phyloP scores from a whole-genome alignment of 2,329 filamentous ascomycete genomes.

The Trichoderma oligosporum region DNA sequence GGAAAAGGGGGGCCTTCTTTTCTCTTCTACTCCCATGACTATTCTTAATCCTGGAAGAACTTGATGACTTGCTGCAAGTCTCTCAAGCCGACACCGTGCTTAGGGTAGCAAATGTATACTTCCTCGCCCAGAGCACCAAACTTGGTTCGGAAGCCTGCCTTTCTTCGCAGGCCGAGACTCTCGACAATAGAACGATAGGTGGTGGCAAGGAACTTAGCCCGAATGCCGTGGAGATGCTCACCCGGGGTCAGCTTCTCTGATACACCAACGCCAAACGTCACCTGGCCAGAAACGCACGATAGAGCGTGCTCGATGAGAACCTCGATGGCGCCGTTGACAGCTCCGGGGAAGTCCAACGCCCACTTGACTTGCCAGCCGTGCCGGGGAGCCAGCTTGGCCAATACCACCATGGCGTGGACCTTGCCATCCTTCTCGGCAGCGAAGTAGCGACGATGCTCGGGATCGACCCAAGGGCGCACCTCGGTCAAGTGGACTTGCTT shows the following conservation, averaged over 20 bases:
- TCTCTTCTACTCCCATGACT: neutral
- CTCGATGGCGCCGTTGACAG: slow-evolving; percentile 85
- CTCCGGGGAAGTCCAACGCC: slow-evolving; percentile 85
- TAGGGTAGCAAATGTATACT: slow-evolving; percentile 86
- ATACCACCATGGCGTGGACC: slow-evolving; percentile 72
- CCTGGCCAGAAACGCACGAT: slow-evolving; percentile 46
- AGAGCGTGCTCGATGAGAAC: slow-evolving; percentile 71
- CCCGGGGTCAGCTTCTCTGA: slow-evolving; percentile 70
- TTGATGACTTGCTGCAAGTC: slow-evolving; percentile 82
- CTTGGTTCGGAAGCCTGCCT: slow-evolving; percentile 88
- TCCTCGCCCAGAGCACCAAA: slow-evolving; percentile 80
- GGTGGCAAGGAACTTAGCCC: slow-evolving; percentile 75
- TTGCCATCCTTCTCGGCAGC: slow-evolving; percentile 71
- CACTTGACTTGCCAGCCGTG: slow-evolving; percentile 96
- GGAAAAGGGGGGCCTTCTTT: neutral
- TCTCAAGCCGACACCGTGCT: slow-evolving; percentile 75
- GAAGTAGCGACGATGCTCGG: slow-evolving; percentile 79
- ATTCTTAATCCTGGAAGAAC: slow-evolving; percentile 72
- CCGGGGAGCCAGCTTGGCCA: slow-evolving; percentile 74
- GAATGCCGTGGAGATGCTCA: slow-evolving; percentile 74
- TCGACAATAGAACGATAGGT: slow-evolving; percentile 80
- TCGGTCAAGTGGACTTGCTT: slow-evolving; percentile 86
- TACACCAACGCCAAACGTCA: slow-evolving; percentile 87
- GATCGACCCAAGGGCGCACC: slow-evolving; percentile 82
- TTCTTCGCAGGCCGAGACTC: slow-evolving; percentile 76